phyloP scores from a whole-genome alignment of 2,329 filamentous ascomycete species.

The Colletotrichum plurivorum region DNA sequence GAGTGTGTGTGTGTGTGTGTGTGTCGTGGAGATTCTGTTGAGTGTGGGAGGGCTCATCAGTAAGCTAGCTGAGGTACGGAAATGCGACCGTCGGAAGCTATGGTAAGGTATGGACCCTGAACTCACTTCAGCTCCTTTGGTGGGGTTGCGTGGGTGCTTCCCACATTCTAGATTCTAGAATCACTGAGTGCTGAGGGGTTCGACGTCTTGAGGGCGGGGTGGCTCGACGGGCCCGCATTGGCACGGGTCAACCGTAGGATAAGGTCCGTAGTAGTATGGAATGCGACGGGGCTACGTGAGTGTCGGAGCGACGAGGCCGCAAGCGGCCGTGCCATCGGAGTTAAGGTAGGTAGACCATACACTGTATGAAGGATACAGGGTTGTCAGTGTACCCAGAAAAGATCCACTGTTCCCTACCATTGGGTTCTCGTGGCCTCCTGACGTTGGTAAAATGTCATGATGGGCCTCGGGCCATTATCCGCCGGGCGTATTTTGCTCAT shows the following conservation, averaged over 20 bases:
- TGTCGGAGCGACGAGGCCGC: constrained; percentile 4
- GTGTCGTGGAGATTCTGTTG: constrained; percentile 28
- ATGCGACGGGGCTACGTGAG: neutral
- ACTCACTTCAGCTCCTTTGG: constrained; percentile 35
- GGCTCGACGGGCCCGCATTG: constrained; percentile 15
- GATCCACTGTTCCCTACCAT: constrained; percentile 31
- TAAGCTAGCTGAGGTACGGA: constrained; percentile 18
- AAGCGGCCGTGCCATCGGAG: constrained; percentile 16
- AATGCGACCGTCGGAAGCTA: constrained; percentile 39
- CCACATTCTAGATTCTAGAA: constrained; percentile 40
- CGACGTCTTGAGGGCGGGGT: constrained; percentile 23
- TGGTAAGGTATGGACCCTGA: constrained; percentile 42
- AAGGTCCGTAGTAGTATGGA: constrained; percentile 32
- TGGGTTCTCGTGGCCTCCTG: constrained; percentile 26
- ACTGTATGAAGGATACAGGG: too few relatives aligned
- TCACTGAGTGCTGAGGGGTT: constrained; percentile 38
- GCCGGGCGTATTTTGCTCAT: constrained; percentile 36
- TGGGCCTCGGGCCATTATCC: constrained; percentile 38
- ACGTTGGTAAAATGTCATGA: constrained; percentile 35
- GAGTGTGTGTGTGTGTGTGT: constrained; percentile 14
- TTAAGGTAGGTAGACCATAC: neutral
- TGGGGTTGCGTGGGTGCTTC: constrained; percentile 24
- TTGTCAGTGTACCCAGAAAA: neutral
- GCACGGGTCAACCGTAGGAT: constrained; percentile 36
- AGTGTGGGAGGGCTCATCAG: constrained; percentile 27